Conservation (phyloP, 371 early-diverging fungal genomes). For the Lichtheimia hyalospora region DNA sequence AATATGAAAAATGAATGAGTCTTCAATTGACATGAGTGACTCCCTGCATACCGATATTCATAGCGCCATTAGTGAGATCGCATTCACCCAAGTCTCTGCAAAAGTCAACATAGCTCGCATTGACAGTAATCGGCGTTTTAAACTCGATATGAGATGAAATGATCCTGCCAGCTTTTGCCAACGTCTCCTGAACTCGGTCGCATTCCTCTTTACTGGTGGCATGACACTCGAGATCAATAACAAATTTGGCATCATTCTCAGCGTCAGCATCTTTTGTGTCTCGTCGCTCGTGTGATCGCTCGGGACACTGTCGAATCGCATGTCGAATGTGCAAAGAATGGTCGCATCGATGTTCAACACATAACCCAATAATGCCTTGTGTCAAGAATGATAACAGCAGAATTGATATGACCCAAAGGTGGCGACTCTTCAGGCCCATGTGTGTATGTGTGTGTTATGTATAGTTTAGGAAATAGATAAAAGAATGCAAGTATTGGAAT, state of each 20-base stretch:
- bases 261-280: background rate
- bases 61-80: constrained; percentile 12
- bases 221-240: constrained; percentile 12
- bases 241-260: background rate
- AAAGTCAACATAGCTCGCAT: constrained; percentile 55
- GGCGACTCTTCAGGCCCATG: too few species aligned
- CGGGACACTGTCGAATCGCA: constrained; percentile 4
- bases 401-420: too few species aligned
- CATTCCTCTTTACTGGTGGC: constrained; percentile 14
- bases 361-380: background rate
- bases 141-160: constrained; percentile 40
- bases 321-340: background rate
- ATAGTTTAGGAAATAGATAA: too few species aligned
- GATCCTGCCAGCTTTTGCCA: constrained; percentile 31
- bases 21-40: background rate
- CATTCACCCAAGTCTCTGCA: constrained; percentile 42
- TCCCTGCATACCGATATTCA: constrained; percentile 31
- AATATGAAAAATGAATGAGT: background rate
- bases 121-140: constrained; percentile 46
- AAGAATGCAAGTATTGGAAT: too few species aligned
- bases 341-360: background rate
- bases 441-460: too few species aligned
- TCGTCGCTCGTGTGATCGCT: background rate
- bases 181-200: constrained; percentile 24
- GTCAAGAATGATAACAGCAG: too few species aligned